Percentiles rank a stretch among this genome's conserved stretches.
These are phyloP conservation scores for Pythium periplocum DNA, from an alignment of 352 stramenopile species.

Conservation along the genomic window DNA sequence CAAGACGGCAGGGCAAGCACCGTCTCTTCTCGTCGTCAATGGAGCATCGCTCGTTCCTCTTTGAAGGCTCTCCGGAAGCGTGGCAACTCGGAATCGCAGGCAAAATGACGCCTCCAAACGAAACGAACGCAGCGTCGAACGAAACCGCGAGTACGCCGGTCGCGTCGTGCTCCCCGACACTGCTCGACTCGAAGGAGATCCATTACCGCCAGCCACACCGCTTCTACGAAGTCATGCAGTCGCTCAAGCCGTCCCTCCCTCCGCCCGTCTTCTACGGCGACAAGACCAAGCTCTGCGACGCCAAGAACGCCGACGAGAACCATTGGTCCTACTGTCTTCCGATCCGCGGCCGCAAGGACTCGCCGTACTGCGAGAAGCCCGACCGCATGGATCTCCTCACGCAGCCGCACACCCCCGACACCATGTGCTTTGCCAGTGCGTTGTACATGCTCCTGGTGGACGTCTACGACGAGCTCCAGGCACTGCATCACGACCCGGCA, in stretches of 20 bases:
- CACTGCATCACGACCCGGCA: slow-evolving; percentile 17
- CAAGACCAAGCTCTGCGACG: slow-evolving; percentile 15
- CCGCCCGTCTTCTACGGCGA: slow-evolving; percentile 21
- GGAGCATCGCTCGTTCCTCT: too few relatives aligned
- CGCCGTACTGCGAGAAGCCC: slow-evolving; percentile 30
- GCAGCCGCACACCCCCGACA: slow-evolving; percentile 15
- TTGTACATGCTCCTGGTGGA: slow-evolving; percentile 52
- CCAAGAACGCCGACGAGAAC: slow-evolving; percentile 3
- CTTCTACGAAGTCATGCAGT: slow-evolving; percentile 12
- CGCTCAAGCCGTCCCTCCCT: slow-evolving; percentile 4
- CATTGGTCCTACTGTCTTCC: slow-evolving; percentile 42
- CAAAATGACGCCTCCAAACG: too few relatives aligned
- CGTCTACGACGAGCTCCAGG: slow-evolving; percentile 37
- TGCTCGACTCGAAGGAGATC: slow-evolving; percentile 6
- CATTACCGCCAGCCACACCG: slow-evolving; percentile 4
- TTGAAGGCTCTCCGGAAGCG: too few relatives aligned
- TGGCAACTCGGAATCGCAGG: too few relatives aligned
- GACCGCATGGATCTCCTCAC: slow-evolving; percentile 46
- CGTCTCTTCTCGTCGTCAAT: too few relatives aligned
- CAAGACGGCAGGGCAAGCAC: too few relatives aligned
- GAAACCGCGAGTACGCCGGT: too few relatives aligned
- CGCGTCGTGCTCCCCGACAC: slow-evolving; percentile 3
- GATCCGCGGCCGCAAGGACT: slow-evolving; percentile 38
- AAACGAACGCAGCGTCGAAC: too few relatives aligned
- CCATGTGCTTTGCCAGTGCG: slow-evolving; percentile 38